phyloP scores from a whole-genome alignment of 106 monocot genomes.

The Dendrobium officinale region DNA sequence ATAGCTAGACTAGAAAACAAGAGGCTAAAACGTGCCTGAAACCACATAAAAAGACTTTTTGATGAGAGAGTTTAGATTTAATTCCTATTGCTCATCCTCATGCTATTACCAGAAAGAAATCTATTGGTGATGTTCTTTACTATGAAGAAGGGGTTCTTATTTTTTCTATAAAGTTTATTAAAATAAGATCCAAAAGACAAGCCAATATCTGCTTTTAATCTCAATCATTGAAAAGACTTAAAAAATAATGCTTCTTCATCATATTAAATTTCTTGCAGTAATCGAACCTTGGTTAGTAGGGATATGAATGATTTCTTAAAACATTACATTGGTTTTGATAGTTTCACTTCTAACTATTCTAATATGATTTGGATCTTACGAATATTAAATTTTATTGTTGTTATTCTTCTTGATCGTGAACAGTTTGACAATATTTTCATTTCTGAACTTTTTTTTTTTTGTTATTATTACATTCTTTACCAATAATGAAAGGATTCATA shows the following conservation, averaged over 20 bases:
- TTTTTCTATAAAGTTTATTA: background rate
- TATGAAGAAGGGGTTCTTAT: too few species aligned
- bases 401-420: too few species aligned
- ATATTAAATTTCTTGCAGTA: background rate
- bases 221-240: too few species aligned
- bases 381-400: too few species aligned
- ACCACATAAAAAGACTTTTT: background rate
- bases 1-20: background rate
- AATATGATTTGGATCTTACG: background rate
- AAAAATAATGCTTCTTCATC: background rate
- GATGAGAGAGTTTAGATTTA: background rate
- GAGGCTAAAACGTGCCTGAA: background rate
- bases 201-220: too few species aligned
- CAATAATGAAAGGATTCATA: background rate
- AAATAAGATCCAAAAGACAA: background rate
- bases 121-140: too few species aligned
- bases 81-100: background rate
- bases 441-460: too few species aligned
- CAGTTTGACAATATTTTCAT: too few species aligned
- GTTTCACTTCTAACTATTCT: background rate
- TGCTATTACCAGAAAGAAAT: background rate
- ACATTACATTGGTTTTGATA: background rate
- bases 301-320: slow-evolving; percentile 1
- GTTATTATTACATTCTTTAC: background rate
- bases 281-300: background rate